phyloP scores from a whole-genome alignment of 139 green algal genomes.

The Limnomonas spitsbergensis region DNA sequence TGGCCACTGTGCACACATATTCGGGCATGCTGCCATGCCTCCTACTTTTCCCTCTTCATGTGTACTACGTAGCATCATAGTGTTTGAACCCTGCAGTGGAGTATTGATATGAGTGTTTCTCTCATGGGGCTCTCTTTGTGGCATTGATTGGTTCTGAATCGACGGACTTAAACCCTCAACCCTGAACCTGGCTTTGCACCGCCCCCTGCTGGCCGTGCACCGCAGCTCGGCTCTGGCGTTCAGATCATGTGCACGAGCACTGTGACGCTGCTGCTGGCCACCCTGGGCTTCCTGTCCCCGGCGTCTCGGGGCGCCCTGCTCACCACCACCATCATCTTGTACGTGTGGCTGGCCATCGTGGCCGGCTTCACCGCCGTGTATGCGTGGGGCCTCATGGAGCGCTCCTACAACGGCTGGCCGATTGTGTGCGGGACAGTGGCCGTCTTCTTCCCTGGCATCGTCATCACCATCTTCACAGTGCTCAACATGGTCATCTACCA shows the following conservation, averaged over 20 bases:
- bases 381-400: slow-evolving; percentile 82
- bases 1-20: no score
- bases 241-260: slow-evolving; percentile 76
- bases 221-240: slow-evolving; percentile 66
- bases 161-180: neutral
- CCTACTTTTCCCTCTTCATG: no score
- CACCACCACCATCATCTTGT: slow-evolving; percentile 55
- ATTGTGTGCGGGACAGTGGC: slow-evolving; percentile 37
- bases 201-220: neutral
- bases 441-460: slow-evolving; percentile 84
- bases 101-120: neutral
- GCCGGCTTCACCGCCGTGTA: slow-evolving; percentile 71
- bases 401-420: slow-evolving; percentile 68
- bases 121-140: neutral
- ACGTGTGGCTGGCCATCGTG: slow-evolving; percentile 26
- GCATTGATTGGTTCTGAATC: no score
- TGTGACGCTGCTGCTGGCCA: slow-evolving; percentile 86
- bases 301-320: slow-evolving; percentile 84
- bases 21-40: no score
- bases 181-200: neutral
- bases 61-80: no score
- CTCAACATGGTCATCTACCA: slow-evolving; percentile 81
- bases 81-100: no score
- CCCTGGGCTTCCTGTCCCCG: slow-evolving; percentile 91
- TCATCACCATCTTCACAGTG: slow-evolving; percentile 67